These are phyloP conservation scores for Fomes fomentarius DNA, from an alignment of 1,284 basidiomycete species.

Conservation along the genomic window DNA sequence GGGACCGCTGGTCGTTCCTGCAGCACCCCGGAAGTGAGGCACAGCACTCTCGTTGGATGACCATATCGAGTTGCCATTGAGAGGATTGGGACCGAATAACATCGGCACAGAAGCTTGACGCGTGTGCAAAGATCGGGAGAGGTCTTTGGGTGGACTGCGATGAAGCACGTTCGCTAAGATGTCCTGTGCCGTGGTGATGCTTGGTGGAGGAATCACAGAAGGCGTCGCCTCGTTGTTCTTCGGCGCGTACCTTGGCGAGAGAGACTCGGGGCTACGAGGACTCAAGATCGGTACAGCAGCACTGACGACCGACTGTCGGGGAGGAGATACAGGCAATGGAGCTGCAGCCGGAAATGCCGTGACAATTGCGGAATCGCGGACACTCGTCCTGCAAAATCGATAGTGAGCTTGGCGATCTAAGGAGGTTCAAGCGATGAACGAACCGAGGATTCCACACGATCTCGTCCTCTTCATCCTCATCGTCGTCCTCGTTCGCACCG, in stretches of 20 bases:
- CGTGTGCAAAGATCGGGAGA: conserved; percentile 26
- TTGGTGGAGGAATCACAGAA: conserved; percentile 22
- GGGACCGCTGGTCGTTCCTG: conserved; percentile 11
- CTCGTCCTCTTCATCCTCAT: conserved; percentile 59
- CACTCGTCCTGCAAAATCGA: too few relatives aligned
- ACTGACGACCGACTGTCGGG: conserved; percentile 11
- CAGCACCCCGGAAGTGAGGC: conserved; percentile 14
- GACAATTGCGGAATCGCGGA: conserved; percentile 17
- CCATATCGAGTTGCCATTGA: conserved; percentile 35
- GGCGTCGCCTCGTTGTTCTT: conserved; percentile 7
- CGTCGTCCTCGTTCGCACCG: conserved; percentile 43
- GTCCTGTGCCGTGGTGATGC: conserved; percentile 61
- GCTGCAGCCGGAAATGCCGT: conserved; percentile 4
- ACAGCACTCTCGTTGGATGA: conserved; percentile 23
- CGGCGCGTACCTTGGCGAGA: conserved; percentile 15
- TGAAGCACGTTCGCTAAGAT: conserved; percentile 55
- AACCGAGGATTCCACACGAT: conserved; percentile 70
- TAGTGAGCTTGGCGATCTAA: too few relatives aligned
- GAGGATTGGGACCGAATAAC: conserved; percentile 35
- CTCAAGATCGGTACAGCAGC: conserved; percentile 8
- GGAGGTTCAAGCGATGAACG: conserved; percentile 5
- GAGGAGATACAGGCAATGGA: conserved; percentile 14
- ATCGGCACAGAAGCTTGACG: conserved; percentile 33
- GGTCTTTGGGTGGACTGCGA: conserved; percentile 24
- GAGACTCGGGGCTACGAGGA: conserved; percentile 17